phyloP scores from a whole-genome alignment of 2,329 filamentous ascomycete species.

The Penicillium sp. region DNA sequence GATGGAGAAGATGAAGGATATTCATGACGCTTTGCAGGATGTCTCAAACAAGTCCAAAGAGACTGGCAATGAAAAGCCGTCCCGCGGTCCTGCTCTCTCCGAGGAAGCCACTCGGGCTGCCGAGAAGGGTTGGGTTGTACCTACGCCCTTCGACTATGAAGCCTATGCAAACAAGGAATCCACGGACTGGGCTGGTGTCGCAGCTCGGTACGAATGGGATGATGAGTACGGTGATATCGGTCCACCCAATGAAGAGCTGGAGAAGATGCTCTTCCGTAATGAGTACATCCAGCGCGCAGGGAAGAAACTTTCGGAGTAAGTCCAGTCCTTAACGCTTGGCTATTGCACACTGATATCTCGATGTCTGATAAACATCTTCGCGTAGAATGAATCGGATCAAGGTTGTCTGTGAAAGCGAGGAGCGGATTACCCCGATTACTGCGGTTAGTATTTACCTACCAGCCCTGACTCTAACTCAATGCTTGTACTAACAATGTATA shows the following conservation, averaged over 20 bases:
- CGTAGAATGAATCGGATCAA: conserved; percentile 13
- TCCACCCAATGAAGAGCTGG: conserved; percentile 66
- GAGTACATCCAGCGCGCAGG: conserved; percentile 55
- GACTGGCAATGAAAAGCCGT: too few relatives aligned
- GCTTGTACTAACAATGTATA: conserved; percentile 32
- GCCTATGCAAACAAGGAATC: conserved; percentile 28
- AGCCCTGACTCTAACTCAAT: too few relatives aligned
- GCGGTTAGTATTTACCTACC: conserved; percentile 14
- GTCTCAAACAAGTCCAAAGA: neutral
- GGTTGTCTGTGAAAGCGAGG: conserved; percentile 13
- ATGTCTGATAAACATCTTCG: neutral
- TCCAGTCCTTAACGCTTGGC: conserved; percentile 13
- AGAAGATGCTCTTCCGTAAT: conserved; percentile 68
- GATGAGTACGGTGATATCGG: conserved; percentile 85
- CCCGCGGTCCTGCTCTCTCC: conserved; percentile 1
- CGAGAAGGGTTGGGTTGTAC: conserved; percentile 40
- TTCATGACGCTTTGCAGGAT: conserved; percentile 2
- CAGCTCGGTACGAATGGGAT: conserved; percentile 75
- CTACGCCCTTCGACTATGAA: conserved; percentile 39
- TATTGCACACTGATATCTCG: too few relatives aligned
- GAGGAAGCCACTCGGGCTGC: conserved; percentile 16
- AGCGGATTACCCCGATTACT: conserved; percentile 6
- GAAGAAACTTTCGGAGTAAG: conserved; percentile 62
- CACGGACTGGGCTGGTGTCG: conserved; percentile 55
- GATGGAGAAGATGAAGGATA: too few relatives aligned